A percentile compares a stretch with the other conserved stretches of the same genome.
These are phyloP conservation scores for Sparassis latifolia DNA, from an alignment of 1,284 basidiomycete genomes.

Conservation along the genomic window DNA sequence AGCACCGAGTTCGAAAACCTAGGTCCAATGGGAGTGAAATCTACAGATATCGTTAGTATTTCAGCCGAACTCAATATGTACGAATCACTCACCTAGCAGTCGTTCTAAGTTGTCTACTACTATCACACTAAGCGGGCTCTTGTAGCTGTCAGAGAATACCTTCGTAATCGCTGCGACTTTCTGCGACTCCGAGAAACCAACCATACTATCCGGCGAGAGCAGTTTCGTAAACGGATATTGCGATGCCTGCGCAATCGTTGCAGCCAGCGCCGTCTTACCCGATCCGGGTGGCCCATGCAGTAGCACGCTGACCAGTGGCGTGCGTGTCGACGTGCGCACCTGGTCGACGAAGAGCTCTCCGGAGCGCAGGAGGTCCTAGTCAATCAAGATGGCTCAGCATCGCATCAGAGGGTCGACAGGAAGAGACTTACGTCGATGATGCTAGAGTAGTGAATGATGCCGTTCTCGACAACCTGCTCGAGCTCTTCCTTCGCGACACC, in stretches of 20 bases:
- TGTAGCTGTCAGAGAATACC: slow-evolving; percentile 94
- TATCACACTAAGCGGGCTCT: slow-evolving; percentile 93
- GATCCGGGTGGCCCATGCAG: slow-evolving; percentile 88
- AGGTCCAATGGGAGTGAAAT: slow-evolving; percentile 97
- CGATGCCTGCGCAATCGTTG: slow-evolving; percentile 90
- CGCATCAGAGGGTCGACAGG: slow-evolving; percentile 7
- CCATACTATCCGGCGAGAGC: slow-evolving; percentile 95
- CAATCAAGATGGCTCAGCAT: neutral
- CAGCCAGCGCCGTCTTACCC: slow-evolving; percentile 95
- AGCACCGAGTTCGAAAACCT: slow-evolving; percentile 94
- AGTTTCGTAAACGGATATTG: slow-evolving; percentile 98
- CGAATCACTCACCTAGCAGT: slow-evolving; percentile 59
- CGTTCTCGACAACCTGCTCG: slow-evolving; percentile 90
- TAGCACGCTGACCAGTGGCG: slow-evolving; percentile 88
- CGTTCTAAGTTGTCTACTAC: slow-evolving; percentile 96
- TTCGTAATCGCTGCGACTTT: slow-evolving; percentile 93
- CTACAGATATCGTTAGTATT: slow-evolving; percentile 31
- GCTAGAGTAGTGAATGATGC: slow-evolving; percentile 87
- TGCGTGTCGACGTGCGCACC: slow-evolving; percentile 85
- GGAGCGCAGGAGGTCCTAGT: slow-evolving; percentile 80
- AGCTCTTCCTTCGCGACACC: slow-evolving; percentile 98
- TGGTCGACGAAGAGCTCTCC: slow-evolving; percentile 95
- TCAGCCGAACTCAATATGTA: neutral
- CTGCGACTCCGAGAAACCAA: slow-evolving; percentile 86
- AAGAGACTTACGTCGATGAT: slow-evolving; percentile 61